Conservation (phyloP, 345 rosid genomes). For the Trapa incisa region DNA sequence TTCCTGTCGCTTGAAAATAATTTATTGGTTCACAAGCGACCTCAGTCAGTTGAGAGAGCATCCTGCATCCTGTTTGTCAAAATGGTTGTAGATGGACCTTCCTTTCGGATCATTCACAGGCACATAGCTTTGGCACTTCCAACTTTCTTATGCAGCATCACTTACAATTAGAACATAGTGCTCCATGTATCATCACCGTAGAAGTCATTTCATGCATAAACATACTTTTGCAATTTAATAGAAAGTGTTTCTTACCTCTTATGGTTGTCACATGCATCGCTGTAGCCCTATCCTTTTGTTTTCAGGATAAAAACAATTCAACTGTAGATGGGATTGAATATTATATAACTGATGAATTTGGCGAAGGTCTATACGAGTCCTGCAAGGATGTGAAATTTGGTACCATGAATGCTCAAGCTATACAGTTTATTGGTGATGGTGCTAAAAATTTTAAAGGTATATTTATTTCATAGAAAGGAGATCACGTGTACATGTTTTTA, state of each 20-base stretch:
- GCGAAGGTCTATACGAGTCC: slow-evolving; percentile 67
- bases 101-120: background rate
- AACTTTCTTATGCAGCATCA: background rate
- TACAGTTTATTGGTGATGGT: slow-evolving; percentile 74
- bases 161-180: background rate
- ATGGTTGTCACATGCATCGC: background rate
- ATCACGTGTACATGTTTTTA: background rate
- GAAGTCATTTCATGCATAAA: background rate
- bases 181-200: background rate
- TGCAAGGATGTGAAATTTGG: slow-evolving; percentile 96
- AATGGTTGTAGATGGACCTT: slow-evolving; percentile 4
- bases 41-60: background rate
- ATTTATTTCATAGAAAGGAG: background rate
- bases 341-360: slow-evolving; percentile 62
- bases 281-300: slow-evolving; percentile 6
- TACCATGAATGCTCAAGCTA: slow-evolving; percentile 69
- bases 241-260: background rate
- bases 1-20: background rate
- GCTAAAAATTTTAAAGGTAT: slow-evolving; percentile 72
- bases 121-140: background rate
- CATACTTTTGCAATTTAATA: background rate
- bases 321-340: slow-evolving; percentile 78
- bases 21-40: background rate
- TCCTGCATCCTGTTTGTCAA: slow-evolving; percentile 7
- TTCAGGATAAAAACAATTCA: slow-evolving; percentile 59